phyloP scores from a whole-genome alignment of 441 rosid genomes.

The Pelargonium citronellum region DNA sequence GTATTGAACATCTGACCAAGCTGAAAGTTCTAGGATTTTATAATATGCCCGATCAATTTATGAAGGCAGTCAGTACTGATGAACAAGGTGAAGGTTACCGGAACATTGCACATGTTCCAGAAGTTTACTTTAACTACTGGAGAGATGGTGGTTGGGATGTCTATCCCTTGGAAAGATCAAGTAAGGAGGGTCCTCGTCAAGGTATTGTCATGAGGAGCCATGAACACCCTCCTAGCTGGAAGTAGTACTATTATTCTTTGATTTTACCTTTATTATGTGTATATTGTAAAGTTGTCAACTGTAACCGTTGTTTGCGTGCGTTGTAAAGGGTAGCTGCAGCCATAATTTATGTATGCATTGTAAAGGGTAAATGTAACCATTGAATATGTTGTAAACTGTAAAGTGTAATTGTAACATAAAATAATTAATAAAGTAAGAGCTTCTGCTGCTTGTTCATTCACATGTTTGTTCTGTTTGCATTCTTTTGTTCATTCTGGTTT shows the following conservation, averaged over 20 bases:
- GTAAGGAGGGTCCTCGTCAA: constrained; percentile 12
- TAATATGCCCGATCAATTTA: constrained; percentile 35
- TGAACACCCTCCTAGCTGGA: constrained; percentile 16
- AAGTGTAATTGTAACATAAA: neutral
- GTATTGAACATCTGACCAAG: constrained; percentile 31
- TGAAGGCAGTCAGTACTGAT: constrained; percentile 26
- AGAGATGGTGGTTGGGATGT: constrained; percentile 36
- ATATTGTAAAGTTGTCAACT: too few relatives aligned
- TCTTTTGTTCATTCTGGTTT: too few relatives aligned
- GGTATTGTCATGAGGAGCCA: neutral
- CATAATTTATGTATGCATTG: neutral
- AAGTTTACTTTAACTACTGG: constrained; percentile 32
- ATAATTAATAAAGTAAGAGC: neutral
- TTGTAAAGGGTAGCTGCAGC: neutral
- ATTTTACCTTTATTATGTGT: neutral
- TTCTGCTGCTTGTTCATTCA: neutral
- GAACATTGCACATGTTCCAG: constrained; percentile 32
- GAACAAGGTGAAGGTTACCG: constrained; percentile 30
- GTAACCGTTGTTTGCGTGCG: neutral
- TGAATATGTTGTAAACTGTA: neutral
- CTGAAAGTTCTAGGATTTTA: constrained; percentile 32
- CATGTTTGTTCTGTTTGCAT: too few relatives aligned
- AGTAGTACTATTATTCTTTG: neutral
- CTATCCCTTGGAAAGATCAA: constrained; percentile 26
- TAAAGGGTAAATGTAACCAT: neutral